These are phyloP conservation scores for Eucalyptus regnans DNA, from an alignment of 345 rosid genomes.

Conservation along the genomic window DNA sequence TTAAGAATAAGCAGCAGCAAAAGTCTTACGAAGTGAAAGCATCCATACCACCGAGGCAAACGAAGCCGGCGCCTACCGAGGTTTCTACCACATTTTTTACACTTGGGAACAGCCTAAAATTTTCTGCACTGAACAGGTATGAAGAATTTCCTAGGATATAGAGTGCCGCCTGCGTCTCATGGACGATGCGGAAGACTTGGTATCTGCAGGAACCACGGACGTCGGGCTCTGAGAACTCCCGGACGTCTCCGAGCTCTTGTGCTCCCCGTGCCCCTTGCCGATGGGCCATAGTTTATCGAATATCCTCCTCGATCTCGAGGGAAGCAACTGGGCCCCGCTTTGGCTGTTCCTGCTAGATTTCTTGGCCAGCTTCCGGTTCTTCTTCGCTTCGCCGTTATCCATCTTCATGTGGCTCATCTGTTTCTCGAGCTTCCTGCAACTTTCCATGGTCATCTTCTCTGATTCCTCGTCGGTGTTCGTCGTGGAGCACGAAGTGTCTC, in stretches of 20 bases:
- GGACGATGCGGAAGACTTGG: slow-evolving; percentile 49
- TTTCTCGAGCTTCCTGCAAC: slow-evolving; percentile 23
- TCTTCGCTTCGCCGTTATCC: slow-evolving; percentile 6
- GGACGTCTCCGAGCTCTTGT: slow-evolving; percentile 71
- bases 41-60: neutral
- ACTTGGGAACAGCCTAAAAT: neutral
- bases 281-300: slow-evolving; percentile 67
- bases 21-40: neutral
- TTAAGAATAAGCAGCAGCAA: neutral
- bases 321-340: slow-evolving; percentile 53
- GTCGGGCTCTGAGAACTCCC: slow-evolving; percentile 85
- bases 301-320: slow-evolving; percentile 83
- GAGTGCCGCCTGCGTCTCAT: slow-evolving; percentile 69
- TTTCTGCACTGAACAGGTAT: neutral
- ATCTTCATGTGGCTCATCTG: slow-evolving; percentile 9
- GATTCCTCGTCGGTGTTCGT: slow-evolving; percentile 39
- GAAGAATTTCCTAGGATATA: slow-evolving; percentile 24
- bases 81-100: slow-evolving; percentile 5
- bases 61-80: neutral
- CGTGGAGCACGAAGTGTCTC: slow-evolving; percentile 4
- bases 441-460: slow-evolving; percentile 15
- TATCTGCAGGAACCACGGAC: slow-evolving; percentile 47
- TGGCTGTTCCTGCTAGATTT: slow-evolving; percentile 44
- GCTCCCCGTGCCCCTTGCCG: slow-evolving; percentile 43
- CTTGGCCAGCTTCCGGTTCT: slow-evolving; percentile 24